Conservation (phyloP, 495 filamentous ascomycete genomes). For the Letharia lupina region DNA sequence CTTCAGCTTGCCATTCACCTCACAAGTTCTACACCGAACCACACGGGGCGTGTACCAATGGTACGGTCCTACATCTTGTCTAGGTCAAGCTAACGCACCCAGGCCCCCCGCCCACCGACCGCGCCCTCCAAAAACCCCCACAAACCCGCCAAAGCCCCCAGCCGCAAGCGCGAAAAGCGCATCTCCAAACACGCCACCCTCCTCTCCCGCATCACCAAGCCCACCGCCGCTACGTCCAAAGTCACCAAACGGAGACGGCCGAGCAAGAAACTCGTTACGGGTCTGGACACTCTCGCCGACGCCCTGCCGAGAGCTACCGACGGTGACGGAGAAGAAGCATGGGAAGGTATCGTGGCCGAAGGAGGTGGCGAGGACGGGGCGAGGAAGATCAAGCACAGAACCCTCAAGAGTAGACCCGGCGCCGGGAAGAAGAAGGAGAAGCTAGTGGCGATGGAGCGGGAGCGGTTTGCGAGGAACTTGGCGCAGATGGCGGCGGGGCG, state of each 20-base stretch:
- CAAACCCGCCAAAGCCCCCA: slow-evolving; percentile 14
- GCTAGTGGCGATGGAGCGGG: slow-evolving; percentile 66
- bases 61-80: too few species aligned
- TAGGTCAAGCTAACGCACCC: background rate
- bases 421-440: slow-evolving; percentile 76
- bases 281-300: slow-evolving; percentile 65
- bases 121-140: background rate
- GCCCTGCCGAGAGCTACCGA: slow-evolving; percentile 55
- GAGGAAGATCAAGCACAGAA: slow-evolving; percentile 58
- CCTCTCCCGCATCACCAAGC: slow-evolving; percentile 64
- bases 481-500: slow-evolving; percentile 41
- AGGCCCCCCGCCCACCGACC: background rate
- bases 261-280: slow-evolving; percentile 67
- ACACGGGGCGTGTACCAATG: too few species aligned
- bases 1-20: too few species aligned
- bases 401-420: slow-evolving; percentile 62
- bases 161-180: slow-evolving; percentile 44
- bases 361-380: slow-evolving; percentile 25
- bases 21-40: too few species aligned
- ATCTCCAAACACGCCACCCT: slow-evolving; percentile 67
- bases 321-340: slow-evolving; percentile 28
- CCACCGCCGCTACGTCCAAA: slow-evolving; percentile 23
- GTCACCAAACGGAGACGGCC: slow-evolving; percentile 45
- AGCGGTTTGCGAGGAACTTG: slow-evolving; percentile 75
- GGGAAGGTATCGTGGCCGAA: slow-evolving; percentile 25